Base-by-base conservation (phyloP, 225 moss, liverwort and hornwort genomes). In the Physcomitrellopsis africana region DNA sequence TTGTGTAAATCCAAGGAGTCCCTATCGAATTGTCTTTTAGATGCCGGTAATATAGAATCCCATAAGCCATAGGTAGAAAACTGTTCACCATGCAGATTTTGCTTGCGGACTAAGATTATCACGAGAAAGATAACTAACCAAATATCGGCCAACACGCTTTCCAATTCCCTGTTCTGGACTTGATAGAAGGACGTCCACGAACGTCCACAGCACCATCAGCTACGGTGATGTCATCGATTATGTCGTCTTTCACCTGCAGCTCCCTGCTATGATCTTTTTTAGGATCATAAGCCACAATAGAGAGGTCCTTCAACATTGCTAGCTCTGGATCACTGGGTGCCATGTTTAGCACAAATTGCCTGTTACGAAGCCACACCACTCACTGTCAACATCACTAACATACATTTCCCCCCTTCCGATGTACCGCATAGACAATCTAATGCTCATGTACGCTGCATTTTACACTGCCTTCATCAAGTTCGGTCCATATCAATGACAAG, bases 81-180 rank as follows among this genome's bases (percentile, higher is more conserved):
- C 4, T 7, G 7, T 37, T 37, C 32, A 37, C 32, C 32, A 5
- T 37, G 5, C 32, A 37, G 32, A 37, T 37, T 37, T 4, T 37
- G 32, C 32, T 7, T 37, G 4, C 7, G 4, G 32, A 37, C 32
- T 4, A 5, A 37, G 4, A 37, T 37, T 37, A 37, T 37, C 32
- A 37, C 1, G 32, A 2, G 32, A 37, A 37, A 37, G 32, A 37
- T 37, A 37, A 71, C 83, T 15, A 65, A 91, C 90, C 93, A 59
- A 90, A 85, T 37, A 93, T 87, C 2, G 87, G 63, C 51, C 56
- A 71, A 43, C 83, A 85, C 15, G 93, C 77, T 47, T 64, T 81
- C 89, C 89, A 91, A 8, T 87, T 87, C 63, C 93, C 93, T 24
- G 79, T 85, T 66, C 55, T 85, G 51, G 86, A 85, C 65, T 78